Conservation (phyloP, 768 basidiomycete species). For the Dacryopinax spathularia region DNA sequence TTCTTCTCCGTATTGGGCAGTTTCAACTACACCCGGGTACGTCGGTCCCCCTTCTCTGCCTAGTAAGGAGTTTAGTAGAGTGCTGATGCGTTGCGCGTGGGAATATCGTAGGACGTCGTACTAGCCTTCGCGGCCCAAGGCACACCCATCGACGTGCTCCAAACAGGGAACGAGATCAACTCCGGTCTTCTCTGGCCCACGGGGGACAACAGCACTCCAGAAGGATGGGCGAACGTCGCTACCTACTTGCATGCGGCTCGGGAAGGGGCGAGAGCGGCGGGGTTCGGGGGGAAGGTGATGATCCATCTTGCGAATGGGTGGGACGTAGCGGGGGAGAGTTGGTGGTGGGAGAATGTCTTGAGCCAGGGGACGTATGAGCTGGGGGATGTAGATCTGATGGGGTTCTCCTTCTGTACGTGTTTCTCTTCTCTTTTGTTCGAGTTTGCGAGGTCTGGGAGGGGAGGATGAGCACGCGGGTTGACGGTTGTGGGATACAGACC, state of each 20-base stretch:
- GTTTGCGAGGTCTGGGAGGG: background rate
- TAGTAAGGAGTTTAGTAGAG: no score
- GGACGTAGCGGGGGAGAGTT: constrained; percentile 32
- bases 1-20: background rate
- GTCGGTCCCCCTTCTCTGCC: constrained; percentile 29
- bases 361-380: constrained; percentile 33
- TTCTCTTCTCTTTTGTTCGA: background rate
- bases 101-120: constrained; percentile 35
- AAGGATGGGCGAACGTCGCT: constrained; percentile 23
- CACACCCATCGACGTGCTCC: constrained; percentile 38
- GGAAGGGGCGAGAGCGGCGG: constrained; percentile 36
- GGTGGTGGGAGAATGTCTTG: constrained; percentile 41
- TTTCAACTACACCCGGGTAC: constrained; percentile 35
- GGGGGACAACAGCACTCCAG: constrained; percentile 36
- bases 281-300: constrained; percentile 28
- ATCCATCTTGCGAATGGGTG: constrained; percentile 53
- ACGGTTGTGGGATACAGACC: background rate
- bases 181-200: constrained; percentile 49
- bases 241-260: constrained; percentile 49
- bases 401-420: constrained; percentile 41
- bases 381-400: constrained; percentile 42
- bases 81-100: no score
- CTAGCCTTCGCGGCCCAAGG: constrained; percentile 39
- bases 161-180: constrained; percentile 56
- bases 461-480: background rate